Conservation (phyloP, 2,329 filamentous ascomycete genomes). For the Neurospora crassa region DNA sequence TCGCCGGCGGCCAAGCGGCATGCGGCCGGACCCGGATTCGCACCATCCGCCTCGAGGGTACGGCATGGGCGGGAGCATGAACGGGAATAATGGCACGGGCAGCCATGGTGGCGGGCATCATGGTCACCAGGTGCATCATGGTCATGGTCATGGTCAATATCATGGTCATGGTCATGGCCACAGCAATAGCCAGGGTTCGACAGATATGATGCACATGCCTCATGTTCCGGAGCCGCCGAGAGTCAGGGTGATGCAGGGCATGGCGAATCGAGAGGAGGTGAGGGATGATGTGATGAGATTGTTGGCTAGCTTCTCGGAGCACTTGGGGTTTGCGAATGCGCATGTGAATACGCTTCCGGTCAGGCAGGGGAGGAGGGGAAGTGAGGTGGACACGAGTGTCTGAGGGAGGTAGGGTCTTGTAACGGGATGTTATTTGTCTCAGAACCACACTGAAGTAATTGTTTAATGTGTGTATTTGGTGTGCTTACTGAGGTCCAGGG, state of each 20-base stretch:
- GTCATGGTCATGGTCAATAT: neutral
- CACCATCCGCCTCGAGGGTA: slow-evolving; percentile 10
- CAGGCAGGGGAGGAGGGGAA: slow-evolving; percentile 13
- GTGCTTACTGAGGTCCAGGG: neutral
- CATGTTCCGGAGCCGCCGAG: slow-evolving; percentile 37
- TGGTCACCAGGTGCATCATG: neutral
- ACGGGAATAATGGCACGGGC: slow-evolving; percentile 2
- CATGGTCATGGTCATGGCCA: neutral
- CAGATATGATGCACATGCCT: slow-evolving; percentile 19
- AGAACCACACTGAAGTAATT: neutral
- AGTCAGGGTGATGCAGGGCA: slow-evolving; percentile 36
- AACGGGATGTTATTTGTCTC: neutral
- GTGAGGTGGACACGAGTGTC: slow-evolving; percentile 11
- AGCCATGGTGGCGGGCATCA: neutral
- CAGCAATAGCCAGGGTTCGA: slow-evolving; percentile 3
- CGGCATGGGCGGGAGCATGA: slow-evolving; percentile 8
- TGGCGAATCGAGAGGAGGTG: slow-evolving; percentile 22
- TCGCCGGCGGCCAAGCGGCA: slow-evolving; percentile 5
- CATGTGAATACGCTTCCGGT: slow-evolving; percentile 22
- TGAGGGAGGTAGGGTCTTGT: neutral
- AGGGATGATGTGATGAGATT: slow-evolving; percentile 24
- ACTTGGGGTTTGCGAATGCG: slow-evolving; percentile 23
- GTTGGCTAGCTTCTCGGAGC: slow-evolving; percentile 25
- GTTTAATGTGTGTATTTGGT: neutral
- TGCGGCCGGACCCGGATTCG: slow-evolving; percentile 5